These are phyloP conservation scores for Malassezia restricta DNA, from an alignment of 1,284 basidiomycete species.

Conservation along the genomic window DNA sequence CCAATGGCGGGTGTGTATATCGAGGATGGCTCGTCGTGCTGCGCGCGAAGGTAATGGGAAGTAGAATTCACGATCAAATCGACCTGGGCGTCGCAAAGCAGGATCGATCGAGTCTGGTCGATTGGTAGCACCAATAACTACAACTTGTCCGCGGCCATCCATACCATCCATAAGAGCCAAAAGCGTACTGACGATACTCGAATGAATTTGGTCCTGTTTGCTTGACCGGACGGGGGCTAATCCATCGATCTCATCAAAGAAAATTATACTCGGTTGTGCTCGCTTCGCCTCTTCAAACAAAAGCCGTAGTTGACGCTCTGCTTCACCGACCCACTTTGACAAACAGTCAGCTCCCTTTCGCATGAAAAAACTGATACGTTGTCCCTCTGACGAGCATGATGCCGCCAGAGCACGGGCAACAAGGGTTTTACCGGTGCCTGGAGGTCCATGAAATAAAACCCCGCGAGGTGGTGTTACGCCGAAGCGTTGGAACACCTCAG, in stretches of 20 bases:
- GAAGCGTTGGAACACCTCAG: constrained; percentile 92
- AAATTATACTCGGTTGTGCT: constrained; percentile 87
- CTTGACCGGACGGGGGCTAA: constrained; percentile 92
- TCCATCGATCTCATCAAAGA: constrained; percentile 97
- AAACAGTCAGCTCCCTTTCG: constrained; percentile 96
- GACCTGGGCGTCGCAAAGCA: constrained; percentile 78
- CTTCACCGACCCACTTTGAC: constrained; percentile 99
- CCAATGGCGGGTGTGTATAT: constrained; percentile 86
- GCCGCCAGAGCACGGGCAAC: constrained; percentile 80
- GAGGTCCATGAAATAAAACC: constrained; percentile 65
- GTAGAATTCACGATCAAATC: constrained; percentile 97
- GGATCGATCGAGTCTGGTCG: constrained; percentile 93
- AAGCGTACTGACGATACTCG: constrained; percentile 88
- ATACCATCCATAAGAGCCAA: constrained; percentile 98
- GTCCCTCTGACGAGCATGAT: constrained; percentile 76
- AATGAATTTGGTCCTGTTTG: constrained; percentile 98
- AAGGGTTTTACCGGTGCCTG: constrained; percentile 45
- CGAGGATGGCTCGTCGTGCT: constrained; percentile 75
- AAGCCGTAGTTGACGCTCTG: constrained; percentile 84
- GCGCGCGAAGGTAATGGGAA: constrained; percentile 78
- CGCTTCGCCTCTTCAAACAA: constrained; percentile 91
- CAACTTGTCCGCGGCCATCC: constrained; percentile 87
- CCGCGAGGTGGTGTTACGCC: constrained; percentile 88
- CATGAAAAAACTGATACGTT: constrained; percentile 97
- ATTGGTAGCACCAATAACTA: constrained; percentile 98